These are phyloP conservation scores for Chenopodium formosanum DNA, from an alignment of 148 eudicot species.

Conservation along the genomic window DNA sequence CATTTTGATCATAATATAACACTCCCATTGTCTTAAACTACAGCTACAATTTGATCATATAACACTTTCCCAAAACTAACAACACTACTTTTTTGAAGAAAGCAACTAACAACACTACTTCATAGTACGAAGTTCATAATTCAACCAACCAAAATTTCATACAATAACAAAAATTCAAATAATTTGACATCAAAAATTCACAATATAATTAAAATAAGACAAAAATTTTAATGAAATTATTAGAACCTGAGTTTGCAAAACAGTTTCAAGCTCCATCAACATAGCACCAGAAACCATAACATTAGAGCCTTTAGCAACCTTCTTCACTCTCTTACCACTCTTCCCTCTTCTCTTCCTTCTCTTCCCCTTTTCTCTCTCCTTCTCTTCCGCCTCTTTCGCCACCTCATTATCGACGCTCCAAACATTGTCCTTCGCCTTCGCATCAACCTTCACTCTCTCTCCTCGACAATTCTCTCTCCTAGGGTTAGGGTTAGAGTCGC, in stretches of 20 bases:
- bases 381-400: conserved; percentile 41
- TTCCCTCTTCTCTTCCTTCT: conserved; percentile 32
- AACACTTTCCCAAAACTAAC: too few species aligned
- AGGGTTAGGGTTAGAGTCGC: conserved; percentile 23
- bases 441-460: conserved; percentile 35
- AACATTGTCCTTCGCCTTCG: conserved; percentile 59
- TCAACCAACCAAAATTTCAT: neutral
- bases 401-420: conserved; percentile 89
- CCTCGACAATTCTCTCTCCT: conserved; percentile 25
- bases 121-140: neutral
- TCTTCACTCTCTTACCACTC: conserved; percentile 47
- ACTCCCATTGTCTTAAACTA: too few species aligned
- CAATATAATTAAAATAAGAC: too few species aligned
- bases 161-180: too few species aligned
- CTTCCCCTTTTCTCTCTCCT: conserved; percentile 30
- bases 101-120: neutral
- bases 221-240: too few species aligned
- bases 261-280: conserved; percentile 80
- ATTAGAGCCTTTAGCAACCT: conserved; percentile 34
- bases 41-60: neutral
- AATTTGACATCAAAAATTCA: neutral
- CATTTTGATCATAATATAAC: too few species aligned
- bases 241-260: conserved; percentile 56
- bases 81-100: neutral
- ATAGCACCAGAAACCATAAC: conserved; percentile 73